These are phyloP conservation scores for Aspergillus bertholletiae DNA, from an alignment of 495 filamentous ascomycete genomes.

Conservation along the genomic window DNA sequence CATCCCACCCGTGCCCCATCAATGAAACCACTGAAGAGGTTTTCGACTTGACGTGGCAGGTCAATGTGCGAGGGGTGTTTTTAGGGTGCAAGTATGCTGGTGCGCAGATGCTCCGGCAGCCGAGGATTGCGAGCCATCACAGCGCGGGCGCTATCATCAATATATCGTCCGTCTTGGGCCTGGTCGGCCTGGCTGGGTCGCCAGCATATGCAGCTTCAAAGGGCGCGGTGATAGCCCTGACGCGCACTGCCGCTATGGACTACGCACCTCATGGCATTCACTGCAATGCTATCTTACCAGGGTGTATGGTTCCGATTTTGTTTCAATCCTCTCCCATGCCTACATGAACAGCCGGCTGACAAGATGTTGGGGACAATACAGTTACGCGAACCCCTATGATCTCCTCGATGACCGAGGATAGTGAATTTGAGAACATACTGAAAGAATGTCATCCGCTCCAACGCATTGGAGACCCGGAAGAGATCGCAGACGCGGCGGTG, in stretches of 20 bases:
- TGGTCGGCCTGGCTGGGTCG: neutral
- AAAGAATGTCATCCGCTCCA: neutral
- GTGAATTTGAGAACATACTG: neutral
- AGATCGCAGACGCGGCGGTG: neutral
- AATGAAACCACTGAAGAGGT: neutral
- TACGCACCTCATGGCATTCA: neutral
- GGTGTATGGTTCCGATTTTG: no score
- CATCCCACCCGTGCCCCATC: neutral
- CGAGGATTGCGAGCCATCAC: neutral
- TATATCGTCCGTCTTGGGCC: neutral
- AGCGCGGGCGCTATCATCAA: neutral
- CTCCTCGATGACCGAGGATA: neutral
- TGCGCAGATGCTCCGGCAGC: neutral
- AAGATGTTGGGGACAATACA: neutral
- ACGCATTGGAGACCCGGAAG: neutral
- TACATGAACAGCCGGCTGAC: no score
- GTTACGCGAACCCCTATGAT: neutral
- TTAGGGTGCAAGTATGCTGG: conserved; percentile 1
- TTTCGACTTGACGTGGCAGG: neutral
- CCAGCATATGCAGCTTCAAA: conserved; percentile 1
- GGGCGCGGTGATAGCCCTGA: neutral
- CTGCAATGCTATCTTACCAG: neutral
- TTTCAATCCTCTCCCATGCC: no score
- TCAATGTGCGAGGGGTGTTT: neutral
- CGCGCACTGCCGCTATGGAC: neutral